Conservation (phyloP, 2,329 filamentous ascomycete species). For the Claviceps humidiphila region DNA sequence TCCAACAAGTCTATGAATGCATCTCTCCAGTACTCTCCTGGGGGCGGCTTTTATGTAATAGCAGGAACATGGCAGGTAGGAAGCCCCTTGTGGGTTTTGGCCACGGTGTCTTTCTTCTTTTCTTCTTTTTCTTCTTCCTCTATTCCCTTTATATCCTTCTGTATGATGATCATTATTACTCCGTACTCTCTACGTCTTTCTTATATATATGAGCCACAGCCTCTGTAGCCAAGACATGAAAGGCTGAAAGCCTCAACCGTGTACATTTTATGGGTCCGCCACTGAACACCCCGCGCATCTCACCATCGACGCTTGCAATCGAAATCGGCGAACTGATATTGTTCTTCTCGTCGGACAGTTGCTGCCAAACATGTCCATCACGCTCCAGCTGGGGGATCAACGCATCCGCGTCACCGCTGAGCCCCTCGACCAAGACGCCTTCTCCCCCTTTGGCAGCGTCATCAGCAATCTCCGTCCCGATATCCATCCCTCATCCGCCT, state of each 20-base stretch:
- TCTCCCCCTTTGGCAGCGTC: conserved; percentile 72
- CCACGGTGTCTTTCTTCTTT: neutral
- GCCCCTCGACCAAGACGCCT: conserved; percentile 55
- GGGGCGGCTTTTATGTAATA: no score
- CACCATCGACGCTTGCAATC: neutral
- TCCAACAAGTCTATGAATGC: no score
- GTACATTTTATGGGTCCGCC: neutral
- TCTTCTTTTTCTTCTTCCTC: neutral
- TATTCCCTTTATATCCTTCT: no score
- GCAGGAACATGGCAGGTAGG: no score
- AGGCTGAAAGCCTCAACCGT: no score
- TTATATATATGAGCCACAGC: neutral
- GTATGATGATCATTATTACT: no score
- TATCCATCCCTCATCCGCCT: conserved; percentile 33
- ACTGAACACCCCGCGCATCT: neutral
- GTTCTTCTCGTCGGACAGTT: neutral
- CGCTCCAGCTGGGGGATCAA: conserved; percentile 12
- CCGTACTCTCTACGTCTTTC: no score
- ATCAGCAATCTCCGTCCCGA: conserved; percentile 57
- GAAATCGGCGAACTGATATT: neutral
- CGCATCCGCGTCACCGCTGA: conserved; percentile 36
- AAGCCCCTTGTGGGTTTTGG: no score
- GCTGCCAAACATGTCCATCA: conserved; percentile 14
- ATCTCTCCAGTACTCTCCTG: neutral
- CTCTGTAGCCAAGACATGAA: neutral